Evolutionary conservation across 1,284 basidiomycete genomes (phyloP), one percentile per base, ranked within the genome.

Genomic region (Ganoderma leucocontextum): DNA sequence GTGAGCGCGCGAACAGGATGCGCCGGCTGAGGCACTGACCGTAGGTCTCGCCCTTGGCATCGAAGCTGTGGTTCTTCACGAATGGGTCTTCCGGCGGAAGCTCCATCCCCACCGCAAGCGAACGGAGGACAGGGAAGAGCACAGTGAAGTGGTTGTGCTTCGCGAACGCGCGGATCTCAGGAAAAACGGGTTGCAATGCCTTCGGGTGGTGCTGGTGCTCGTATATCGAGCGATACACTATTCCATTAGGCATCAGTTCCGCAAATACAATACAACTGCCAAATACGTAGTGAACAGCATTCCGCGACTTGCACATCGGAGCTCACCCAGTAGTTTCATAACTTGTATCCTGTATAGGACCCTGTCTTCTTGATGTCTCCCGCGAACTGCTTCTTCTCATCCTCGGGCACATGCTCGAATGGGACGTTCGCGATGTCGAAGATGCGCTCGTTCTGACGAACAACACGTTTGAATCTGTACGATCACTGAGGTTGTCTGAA

Each of bases 341-440:
- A 75, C 72, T 88, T 88, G 71, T 88, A 89, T 4, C 87, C 87
- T 73, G 85, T 81, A 64, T 81, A 87, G 0, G 84, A 83, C 6
- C 85, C 84, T 0, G 78, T 80, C 60, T 78, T 78, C 65, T 85
- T 85, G 55, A 82, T 81, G 64, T 82, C 81, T 0, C 76, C 82
- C 25, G 75, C 78, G 72, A 87, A 88, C 22, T 72, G 72, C 60
- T 78, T 75, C 77, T 90, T 91, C 72, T 91, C 89, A 58, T 85
- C 84, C 0, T 82, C 79, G 19, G 71, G 66, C 3, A 88, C 86
- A n/a, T 77, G 76, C 0, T 82, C 71, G 70, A 91, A 87, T 0
- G 89, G 85, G 19, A 89, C 68, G 69, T 91, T 83, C 38, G 87
- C 87, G 58, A 90, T 85, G 70, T 87, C 85, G 67, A 88, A 87